phyloP scores from a whole-genome alignment of 768 basidiomycete species.

The Boletus huronensis region DNA sequence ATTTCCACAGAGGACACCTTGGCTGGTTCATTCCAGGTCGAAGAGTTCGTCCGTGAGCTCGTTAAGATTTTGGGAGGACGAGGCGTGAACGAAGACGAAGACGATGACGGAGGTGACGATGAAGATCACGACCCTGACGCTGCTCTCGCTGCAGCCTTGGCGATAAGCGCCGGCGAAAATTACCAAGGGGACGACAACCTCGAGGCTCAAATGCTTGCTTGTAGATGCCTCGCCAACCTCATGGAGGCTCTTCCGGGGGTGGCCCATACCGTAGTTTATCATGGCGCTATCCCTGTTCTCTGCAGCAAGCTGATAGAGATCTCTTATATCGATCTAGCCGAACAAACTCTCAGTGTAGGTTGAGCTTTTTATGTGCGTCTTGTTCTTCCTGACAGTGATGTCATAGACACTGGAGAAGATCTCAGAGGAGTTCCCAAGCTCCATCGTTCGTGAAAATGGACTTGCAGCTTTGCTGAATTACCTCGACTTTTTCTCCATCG shows the following conservation, averaged over 20 bases:
- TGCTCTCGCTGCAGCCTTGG: conserved; percentile 82
- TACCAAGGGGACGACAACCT: conserved; percentile 82
- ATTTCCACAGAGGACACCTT: conserved; percentile 98
- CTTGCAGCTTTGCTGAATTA: conserved; percentile 90
- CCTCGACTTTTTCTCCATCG: conserved; percentile 97
- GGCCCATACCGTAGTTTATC: conserved; percentile 95
- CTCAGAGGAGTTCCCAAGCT: conserved; percentile 93
- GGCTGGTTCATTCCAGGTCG: conserved; percentile 92
- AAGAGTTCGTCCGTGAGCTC: conserved; percentile 87
- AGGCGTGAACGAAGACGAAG: conserved; percentile 67
- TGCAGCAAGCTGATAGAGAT: conserved; percentile 98
- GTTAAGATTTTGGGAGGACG: conserved; percentile 86
- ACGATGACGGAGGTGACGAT: conserved; percentile 64
- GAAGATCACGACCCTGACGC: conserved; percentile 78
- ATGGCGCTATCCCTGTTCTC: conserved; percentile 96
- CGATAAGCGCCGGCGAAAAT: conserved; percentile 67
- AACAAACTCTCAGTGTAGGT: conserved; percentile 95
- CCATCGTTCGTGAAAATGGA: conserved; percentile 95
- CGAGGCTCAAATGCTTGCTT: conserved; percentile 94
- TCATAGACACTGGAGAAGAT: conserved; percentile 94
- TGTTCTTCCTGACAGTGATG: conserved; percentile 14
- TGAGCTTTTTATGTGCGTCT: not conserved
- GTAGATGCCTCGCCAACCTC: conserved; percentile 93
- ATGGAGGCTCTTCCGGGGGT: conserved; percentile 99
- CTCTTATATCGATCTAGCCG: conserved; percentile 95